Evolutionary conservation across 2,329 filamentous ascomycete species (phyloP).

Genomic region (Orbilia oligospora): DNA sequence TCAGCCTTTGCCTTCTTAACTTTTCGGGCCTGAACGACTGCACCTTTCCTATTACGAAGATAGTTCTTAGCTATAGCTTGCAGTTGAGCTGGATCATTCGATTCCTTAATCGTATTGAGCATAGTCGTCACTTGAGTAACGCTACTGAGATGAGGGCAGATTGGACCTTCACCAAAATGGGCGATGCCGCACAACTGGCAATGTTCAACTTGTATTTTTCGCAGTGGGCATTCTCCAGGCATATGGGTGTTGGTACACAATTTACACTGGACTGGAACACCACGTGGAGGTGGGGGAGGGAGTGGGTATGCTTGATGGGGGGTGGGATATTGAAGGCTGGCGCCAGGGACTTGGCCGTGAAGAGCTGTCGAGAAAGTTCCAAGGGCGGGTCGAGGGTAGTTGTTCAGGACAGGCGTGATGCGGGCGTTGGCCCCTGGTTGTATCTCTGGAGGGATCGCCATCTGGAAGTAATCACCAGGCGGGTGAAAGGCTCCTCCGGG

Average conservation of each 20-base stretch:
- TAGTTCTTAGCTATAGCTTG: conserved; percentile 73
- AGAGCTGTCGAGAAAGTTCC: background rate
- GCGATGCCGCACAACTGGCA: conserved; percentile 77
- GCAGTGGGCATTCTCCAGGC: conserved; percentile 75
- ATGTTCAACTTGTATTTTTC: conserved; percentile 73
- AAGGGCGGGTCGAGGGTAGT: background rate
- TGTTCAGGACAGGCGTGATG: conserved; percentile 35
- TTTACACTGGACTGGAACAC: conserved; percentile 68
- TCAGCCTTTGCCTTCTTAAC: conserved; percentile 62
- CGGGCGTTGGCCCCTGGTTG: conserved; percentile 15
- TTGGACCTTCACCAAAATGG: conserved; percentile 72
- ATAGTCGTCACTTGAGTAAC: conserved; percentile 76
- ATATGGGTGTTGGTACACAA: conserved; percentile 73
- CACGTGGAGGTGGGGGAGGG: conserved; percentile 40
- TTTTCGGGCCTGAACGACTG: conserved; percentile 72
- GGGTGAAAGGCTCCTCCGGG: background rate
- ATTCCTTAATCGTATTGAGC: conserved; percentile 75
- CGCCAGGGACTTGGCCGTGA: background rate
- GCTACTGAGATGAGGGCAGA: conserved; percentile 75
- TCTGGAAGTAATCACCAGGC: background rate
- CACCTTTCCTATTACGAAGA: conserved; percentile 72
- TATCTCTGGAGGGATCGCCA: background rate
- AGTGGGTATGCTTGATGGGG: background rate
- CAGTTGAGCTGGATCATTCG: conserved; percentile 72
- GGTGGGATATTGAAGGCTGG: background rate